Percentiles rank a stretch among this genome's conserved stretches.
These are phyloP conservation scores for Sordariomycetes sp. DNA, from an alignment of 2,329 filamentous ascomycete genomes.

Conservation along the genomic window DNA sequence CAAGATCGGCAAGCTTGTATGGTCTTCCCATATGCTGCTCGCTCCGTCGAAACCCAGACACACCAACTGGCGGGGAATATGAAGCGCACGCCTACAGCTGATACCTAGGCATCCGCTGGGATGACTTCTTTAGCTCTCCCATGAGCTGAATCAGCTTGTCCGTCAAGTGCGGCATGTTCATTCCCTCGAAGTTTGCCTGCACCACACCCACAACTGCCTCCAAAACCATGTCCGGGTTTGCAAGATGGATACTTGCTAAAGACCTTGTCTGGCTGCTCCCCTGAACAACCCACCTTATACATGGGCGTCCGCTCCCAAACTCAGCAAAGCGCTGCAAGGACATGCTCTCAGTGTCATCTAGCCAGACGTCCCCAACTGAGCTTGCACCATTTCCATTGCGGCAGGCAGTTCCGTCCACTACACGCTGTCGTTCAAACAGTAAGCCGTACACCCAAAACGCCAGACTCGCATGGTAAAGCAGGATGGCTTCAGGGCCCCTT, in stretches of 20 bases:
- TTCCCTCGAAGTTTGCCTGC: constrained; percentile 2
- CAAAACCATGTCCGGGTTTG: neutral
- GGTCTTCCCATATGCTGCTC: too few relatives aligned
- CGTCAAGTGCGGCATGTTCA: constrained; percentile 3
- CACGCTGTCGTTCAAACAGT: neutral
- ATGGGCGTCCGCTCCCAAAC: neutral
- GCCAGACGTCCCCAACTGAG: neutral
- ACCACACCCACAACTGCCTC: constrained; percentile 4
- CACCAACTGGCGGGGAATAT: too few relatives aligned
- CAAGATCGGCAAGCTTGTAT: too few relatives aligned
- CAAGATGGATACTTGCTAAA: neutral
- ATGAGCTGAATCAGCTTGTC: constrained; percentile 8
- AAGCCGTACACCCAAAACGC: constrained; percentile 15
- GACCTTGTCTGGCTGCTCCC: too few relatives aligned
- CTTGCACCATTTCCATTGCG: too few relatives aligned
- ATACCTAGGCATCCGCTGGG: too few relatives aligned
- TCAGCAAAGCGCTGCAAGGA: constrained; percentile 2
- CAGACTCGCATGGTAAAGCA: constrained; percentile 16
- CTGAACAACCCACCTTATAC: too few relatives aligned
- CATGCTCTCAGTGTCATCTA: constrained; percentile 1
- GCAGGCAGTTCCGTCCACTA: neutral
- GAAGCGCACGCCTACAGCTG: too few relatives aligned
- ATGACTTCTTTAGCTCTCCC: constrained; percentile 5
- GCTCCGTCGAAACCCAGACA: too few relatives aligned
- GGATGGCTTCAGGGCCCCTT: constrained; percentile 13